Conservation (phyloP, 1,284 basidiomycete genomes). For the Tranzscheliella williamsii region DNA sequence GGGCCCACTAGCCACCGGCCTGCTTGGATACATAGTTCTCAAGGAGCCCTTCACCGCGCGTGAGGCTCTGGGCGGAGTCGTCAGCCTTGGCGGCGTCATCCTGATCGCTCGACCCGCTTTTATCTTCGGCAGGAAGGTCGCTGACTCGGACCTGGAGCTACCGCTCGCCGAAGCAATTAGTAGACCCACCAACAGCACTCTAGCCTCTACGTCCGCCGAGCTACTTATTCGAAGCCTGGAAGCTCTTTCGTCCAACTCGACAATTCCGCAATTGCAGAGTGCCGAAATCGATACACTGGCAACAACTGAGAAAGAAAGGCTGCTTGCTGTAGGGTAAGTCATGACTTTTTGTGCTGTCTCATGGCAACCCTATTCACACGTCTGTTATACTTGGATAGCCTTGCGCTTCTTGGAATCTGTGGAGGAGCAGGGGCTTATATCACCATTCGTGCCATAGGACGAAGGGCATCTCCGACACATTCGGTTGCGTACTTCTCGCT, state of each 20-base stretch:
- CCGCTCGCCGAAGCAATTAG: constrained; percentile 1
- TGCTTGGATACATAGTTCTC: constrained; percentile 73
- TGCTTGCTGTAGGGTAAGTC: constrained; percentile 66
- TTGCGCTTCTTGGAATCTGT: constrained; percentile 68
- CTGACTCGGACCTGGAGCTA: constrained; percentile 19
- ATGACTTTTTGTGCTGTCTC: background rate
- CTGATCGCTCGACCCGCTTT: constrained; percentile 63
- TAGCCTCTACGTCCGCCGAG: background rate
- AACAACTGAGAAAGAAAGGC: constrained; percentile 63
- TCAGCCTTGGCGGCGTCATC: constrained; percentile 69
- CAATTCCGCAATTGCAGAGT: background rate
- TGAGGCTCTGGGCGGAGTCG: constrained; percentile 70
- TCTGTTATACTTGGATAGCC: constrained; percentile 60
- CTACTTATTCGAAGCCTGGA: background rate
- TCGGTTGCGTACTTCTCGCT: constrained; percentile 72
- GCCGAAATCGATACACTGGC: background rate
- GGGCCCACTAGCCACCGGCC: constrained; percentile 70
- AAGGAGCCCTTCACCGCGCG: constrained; percentile 69
- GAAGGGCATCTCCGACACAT: constrained; percentile 74
- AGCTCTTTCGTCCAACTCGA: background rate
- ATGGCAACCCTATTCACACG: background rate
- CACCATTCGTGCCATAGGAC: constrained; percentile 73
- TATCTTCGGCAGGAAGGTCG: constrained; percentile 29
- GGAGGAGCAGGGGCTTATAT: constrained; percentile 71
- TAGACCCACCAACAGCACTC: background rate